A percentile compares a stretch with the other conserved stretches of the same genome.
Evolutionary conservation across 257 asterid genomes (phyloP).

Genomic region (Gentiana macrophylla): DNA sequence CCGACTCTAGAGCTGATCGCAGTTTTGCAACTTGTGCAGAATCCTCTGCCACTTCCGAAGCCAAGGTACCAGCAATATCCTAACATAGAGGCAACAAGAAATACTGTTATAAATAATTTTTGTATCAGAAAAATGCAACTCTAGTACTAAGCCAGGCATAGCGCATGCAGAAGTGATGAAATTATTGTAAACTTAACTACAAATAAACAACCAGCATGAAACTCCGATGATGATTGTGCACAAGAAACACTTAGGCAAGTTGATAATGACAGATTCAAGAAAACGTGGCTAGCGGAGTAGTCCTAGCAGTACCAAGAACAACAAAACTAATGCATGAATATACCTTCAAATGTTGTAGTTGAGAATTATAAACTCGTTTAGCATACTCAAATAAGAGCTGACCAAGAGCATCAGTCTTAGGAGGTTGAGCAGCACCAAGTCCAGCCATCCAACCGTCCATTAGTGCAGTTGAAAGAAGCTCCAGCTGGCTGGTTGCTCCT

Average conservation of each 20-base stretch:
- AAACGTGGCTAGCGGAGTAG: too few species aligned
- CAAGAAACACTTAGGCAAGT: too few species aligned
- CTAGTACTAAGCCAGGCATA: too few species aligned
- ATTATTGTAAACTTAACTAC: too few species aligned
- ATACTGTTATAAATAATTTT: too few species aligned
- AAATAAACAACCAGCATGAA: too few species aligned
- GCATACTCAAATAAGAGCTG: constrained; percentile 93
- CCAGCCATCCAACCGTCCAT: constrained; percentile 99
- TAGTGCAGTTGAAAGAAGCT: constrained; percentile 97
- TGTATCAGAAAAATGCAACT: too few species aligned
- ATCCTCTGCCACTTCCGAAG: constrained; percentile 89
- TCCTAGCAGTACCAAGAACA: background rate
- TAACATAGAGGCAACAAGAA: constrained; percentile 15
- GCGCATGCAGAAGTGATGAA: too few species aligned
- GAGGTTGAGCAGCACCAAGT: constrained; percentile 93
- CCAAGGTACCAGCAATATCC: constrained; percentile 99
- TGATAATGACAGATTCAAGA: too few species aligned
- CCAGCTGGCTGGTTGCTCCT: constrained; percentile 91
- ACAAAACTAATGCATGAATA: background rate
- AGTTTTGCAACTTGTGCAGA: constrained; percentile 90
- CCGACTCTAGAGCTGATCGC: constrained; percentile 96
- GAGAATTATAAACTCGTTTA: constrained; percentile 79
- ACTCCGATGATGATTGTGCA: too few species aligned
- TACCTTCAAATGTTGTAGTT: constrained; percentile 92
- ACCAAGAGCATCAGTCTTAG: constrained; percentile 93